Evolutionary conservation across 805 yeast species (phyloP).

Genomic region (Wickerhamomyces alni): DNA sequence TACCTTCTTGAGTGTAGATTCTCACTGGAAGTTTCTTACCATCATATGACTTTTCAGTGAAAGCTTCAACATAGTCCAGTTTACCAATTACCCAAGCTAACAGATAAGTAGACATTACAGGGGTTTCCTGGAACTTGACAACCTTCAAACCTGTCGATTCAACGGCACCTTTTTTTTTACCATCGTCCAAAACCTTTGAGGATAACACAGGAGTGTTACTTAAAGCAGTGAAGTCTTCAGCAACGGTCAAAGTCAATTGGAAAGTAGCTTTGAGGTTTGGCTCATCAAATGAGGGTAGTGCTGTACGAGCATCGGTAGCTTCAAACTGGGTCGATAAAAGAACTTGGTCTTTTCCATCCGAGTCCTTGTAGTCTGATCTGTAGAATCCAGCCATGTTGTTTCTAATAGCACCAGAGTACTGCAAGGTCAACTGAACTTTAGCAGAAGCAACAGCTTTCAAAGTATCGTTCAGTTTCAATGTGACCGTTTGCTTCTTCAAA

Average conservation of each 20-base stretch:
- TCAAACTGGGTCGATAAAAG: conserved; percentile 82
- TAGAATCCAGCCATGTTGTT: conserved; percentile 79
- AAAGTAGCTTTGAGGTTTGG: conserved; percentile 76
- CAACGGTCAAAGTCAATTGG: conserved; percentile 54
- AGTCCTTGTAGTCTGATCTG: conserved; percentile 55
- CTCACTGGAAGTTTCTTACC: conserved; percentile 72
- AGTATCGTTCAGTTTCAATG: conserved; percentile 46
- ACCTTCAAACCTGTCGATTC: conserved; percentile 20
- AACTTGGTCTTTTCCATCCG: conserved; percentile 57
- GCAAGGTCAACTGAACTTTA: conserved; percentile 38
- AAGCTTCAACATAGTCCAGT: conserved; percentile 58
- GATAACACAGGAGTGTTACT: conserved; percentile 59
- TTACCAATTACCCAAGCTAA: conserved; percentile 82
- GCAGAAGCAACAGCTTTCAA: conserved; percentile 28
- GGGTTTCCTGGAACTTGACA: conserved; percentile 59
- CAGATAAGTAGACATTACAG: conserved; percentile 74
- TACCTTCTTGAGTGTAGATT: conserved; percentile 76
- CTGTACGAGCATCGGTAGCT: conserved; percentile 78
- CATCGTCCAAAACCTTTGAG: conserved; percentile 39
- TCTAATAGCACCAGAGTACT: conserved; percentile 55
- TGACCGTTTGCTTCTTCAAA: conserved; percentile 54
- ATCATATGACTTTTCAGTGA: conserved; percentile 27
- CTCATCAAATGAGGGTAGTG: conserved; percentile 82
- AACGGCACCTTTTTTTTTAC: conserved; percentile 44
- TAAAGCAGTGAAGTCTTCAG: conserved; percentile 48